Percentiles rank a stretch among this genome's conserved stretches.
Evolutionary conservation across 257 asterid species (phyloP).

Genomic region (Nicotiana paniculata): DNA sequence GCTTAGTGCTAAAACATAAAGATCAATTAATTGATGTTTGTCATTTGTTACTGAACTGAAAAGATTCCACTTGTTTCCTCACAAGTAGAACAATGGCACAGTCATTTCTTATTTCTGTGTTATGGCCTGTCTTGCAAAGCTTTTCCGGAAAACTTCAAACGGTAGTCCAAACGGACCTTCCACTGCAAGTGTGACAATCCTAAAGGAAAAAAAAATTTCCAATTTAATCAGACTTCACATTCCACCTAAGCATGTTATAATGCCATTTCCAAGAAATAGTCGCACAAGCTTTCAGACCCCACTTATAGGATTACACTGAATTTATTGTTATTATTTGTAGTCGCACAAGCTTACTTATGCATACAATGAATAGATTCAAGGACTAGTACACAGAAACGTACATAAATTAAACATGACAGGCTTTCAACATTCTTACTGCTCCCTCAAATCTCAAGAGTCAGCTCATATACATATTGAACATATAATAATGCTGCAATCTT

Average conservation of each 20-base stretch:
- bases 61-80: neutral
- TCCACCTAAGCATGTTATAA: neutral
- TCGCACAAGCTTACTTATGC: neutral
- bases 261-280: neutral
- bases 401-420: neutral
- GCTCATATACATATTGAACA: too few species aligned
- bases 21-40: neutral
- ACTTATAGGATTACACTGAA: too few species aligned
- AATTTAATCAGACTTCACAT: neutral
- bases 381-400: neutral
- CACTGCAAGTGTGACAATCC: too few species aligned
- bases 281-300: neutral
- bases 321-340: too few species aligned
- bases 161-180: too few species aligned
- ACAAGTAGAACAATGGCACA: neutral
- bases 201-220: too few species aligned
- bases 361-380: neutral
- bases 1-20: too few species aligned
- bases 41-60: neutral
- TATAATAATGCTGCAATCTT: too few species aligned
- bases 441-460: neutral
- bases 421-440: conserved; percentile 1
- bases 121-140: too few species aligned
- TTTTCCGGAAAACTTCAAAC: too few species aligned
- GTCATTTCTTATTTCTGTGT: too few species aligned